Conservation (phyloP, 768 basidiomycete species). For the Lentinula edodes region DNA sequence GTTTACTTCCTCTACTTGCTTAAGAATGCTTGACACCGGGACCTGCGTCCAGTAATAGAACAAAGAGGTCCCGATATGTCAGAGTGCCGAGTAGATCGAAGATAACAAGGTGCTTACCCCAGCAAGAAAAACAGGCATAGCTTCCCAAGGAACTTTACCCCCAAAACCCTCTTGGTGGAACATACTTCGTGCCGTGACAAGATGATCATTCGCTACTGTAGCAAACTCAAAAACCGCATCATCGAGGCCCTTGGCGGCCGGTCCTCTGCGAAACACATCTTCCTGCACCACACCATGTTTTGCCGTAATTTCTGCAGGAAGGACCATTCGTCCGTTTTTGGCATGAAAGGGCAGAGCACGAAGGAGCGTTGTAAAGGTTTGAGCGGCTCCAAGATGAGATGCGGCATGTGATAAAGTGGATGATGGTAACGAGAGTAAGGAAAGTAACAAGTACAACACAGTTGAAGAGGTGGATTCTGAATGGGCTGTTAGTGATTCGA, state of each 20-base stretch:
- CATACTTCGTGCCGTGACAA: slow-evolving; percentile 69
- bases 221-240: slow-evolving; percentile 85
- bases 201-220: slow-evolving; percentile 72
- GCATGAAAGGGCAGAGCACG: slow-evolving; percentile 77
- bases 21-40: slow-evolving; percentile 60
- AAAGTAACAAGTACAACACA: slow-evolving; percentile 69
- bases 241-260: slow-evolving; percentile 52
- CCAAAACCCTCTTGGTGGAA: slow-evolving; percentile 45
- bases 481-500: slow-evolving; percentile 63
- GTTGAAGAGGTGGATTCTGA: slow-evolving; percentile 80
- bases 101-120: slow-evolving; percentile 49
- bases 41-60: slow-evolving; percentile 35
- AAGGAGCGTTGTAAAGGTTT: slow-evolving; percentile 65
- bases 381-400: slow-evolving; percentile 75
- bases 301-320: slow-evolving; percentile 79
- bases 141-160: slow-evolving; percentile 47
- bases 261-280: slow-evolving; percentile 61
- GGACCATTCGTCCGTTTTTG: slow-evolving; percentile 61
- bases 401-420: slow-evolving; percentile 67
- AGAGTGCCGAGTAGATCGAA: slow-evolving; percentile 10
- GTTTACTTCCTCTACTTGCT: slow-evolving; percentile 57
- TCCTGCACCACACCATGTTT: slow-evolving; percentile 76
- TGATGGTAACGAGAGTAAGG: slow-evolving; percentile 50
- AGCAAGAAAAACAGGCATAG: slow-evolving; percentile 66
- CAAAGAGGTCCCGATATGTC: slow-evolving; percentile 6